Conservation (phyloP, 2,329 filamentous ascomycete species). For the Aspergillus sp. region DNA sequence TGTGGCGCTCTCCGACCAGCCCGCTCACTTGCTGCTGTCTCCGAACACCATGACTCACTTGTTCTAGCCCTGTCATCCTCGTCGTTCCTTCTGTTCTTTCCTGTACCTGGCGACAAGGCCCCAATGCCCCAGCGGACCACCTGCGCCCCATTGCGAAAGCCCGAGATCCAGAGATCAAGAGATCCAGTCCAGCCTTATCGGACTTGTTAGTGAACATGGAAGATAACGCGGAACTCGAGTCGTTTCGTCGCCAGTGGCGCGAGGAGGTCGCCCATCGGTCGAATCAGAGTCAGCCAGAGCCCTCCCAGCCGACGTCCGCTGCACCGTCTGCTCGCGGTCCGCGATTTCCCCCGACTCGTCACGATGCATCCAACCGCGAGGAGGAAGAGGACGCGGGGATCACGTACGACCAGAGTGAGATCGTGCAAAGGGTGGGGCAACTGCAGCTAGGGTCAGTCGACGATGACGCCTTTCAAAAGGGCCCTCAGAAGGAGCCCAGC, state of each 20-base stretch:
- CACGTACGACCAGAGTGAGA: slow-evolving; percentile 18
- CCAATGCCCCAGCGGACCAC: too few relatives aligned
- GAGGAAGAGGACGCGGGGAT: slow-evolving; percentile 29
- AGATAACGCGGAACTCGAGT: slow-evolving; percentile 64
- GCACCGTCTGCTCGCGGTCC: slow-evolving; percentile 14
- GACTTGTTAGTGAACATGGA: slow-evolving; percentile 22
- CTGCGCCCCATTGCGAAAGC: too few relatives aligned
- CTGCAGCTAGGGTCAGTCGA: slow-evolving; percentile 26
- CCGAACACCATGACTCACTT: too few relatives aligned
- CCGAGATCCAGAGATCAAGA: too few relatives aligned
- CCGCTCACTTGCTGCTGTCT: too few relatives aligned
- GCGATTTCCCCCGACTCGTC: slow-evolving; percentile 30
- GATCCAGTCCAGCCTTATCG: too few relatives aligned
- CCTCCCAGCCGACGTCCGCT: slow-evolving; percentile 8
- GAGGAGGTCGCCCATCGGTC: slow-evolving; percentile 60
- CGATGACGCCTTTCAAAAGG: slow-evolving; percentile 31
- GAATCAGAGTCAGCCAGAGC: slow-evolving; percentile 9
- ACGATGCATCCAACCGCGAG: slow-evolving; percentile 29
- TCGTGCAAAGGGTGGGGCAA: slow-evolving; percentile 27
- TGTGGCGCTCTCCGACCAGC: too few relatives aligned
- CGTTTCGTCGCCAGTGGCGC: slow-evolving; percentile 76
- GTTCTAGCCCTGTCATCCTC: too few relatives aligned
- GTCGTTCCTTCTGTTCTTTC: too few relatives aligned
- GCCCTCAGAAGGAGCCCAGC: slow-evolving; percentile 43
- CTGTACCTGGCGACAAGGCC: too few relatives aligned